Evolutionary conservation across 177 flowering plant species (phyloP), one percentile per base, ranked within the genome.

Genomic region (Vitis hybrid): DNA sequence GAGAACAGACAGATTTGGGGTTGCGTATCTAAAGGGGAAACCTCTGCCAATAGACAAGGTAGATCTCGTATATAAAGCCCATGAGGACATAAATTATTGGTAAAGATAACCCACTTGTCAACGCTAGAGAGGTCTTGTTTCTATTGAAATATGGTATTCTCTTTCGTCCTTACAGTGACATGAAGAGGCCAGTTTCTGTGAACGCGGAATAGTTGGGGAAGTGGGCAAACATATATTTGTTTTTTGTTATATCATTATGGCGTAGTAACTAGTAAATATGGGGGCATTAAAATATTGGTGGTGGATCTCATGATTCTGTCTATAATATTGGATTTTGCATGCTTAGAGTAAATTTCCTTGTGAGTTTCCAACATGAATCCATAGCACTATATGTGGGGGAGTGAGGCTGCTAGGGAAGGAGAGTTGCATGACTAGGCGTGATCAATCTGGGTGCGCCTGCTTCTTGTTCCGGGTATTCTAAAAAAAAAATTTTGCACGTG

Each of bases 91-190:
- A 66, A 56, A 65, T 59, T 60, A 74, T 59, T 62, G 17, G 9
- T 60, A 48, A 15, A 49, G 14, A 67, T 62, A 64, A 17, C 60
- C 54, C n/a, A 61, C 12, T 67, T 78, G 79, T 75, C 83, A 78
- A 75, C 74, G 64, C 62, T 13, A 71, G 4, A 64, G n/a, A 7
- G 12, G 59, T 56, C 12, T 51, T 6, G 9, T 12, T 51, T 60
- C 19, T 34, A 17, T 12, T 56, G 17, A 3, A 15, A 17, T 13
- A 26, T 57, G 9, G n/a, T 67, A 11, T 56, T 67, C 39, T 67
- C 48, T n/a, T 57, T 13, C 18, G 8, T 57, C 56, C 39, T 50
- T 68, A 68, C 56, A 68, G 26, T 21, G 71, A 69, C 58, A 18
- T 10, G 21, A 69, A 69, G 56, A 50, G 71, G 57, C 65, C 39